Evolutionary conservation across 768 basidiomycete genomes (phyloP), one percentile per base, ranked within the genome.

Genomic region (Hypholoma fasciculare): DNA sequence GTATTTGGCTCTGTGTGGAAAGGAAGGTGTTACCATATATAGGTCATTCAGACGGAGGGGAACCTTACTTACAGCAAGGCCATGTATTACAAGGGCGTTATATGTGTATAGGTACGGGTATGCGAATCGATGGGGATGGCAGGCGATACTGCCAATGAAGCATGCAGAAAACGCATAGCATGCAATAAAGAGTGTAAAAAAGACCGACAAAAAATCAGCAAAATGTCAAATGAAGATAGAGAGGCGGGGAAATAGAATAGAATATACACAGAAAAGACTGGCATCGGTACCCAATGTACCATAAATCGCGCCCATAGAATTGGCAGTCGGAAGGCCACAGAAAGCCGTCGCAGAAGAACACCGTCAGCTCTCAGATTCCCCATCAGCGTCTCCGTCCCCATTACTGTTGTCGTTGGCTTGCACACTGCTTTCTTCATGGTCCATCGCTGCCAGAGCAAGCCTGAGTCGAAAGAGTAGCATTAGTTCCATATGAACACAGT

Each of bases 391-490:
- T 19, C 56, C 61, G 17, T 26, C 56, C 16, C 19, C 23, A 12
- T 34, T 47, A 52, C 44, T 54, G 16, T 46, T 42, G 16, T 46
- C 42, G 42, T 14, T 56, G 12, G 56, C 48, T 39, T 51, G 53
- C 44, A 12, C 49, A 20, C 57, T 58, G 34, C 56, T 55, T 7
- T 27, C 34, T 14, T 54, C 60, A 46, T 39, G 48, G 39, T 61
- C 57, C 62, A 67, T 69, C 36, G 60, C 65, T 20, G 64, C 52
- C 39, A 69, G 56, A 3, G 66, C 66, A 20, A 49, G 52, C 49
- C 66, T 67, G 8, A 44, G 43, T 6, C 26, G n/a, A 27, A 14
- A 30, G 13, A 14, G 26, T 12, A 50, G 17, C 16, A 34, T 34
- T 2, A 34, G 30, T 34, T 34, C 30, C 30, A 34, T 34, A 34